These are phyloP conservation scores for Lindgomyces ingoldianus DNA, from an alignment of 495 filamentous ascomycete species.

Conservation along the genomic window DNA sequence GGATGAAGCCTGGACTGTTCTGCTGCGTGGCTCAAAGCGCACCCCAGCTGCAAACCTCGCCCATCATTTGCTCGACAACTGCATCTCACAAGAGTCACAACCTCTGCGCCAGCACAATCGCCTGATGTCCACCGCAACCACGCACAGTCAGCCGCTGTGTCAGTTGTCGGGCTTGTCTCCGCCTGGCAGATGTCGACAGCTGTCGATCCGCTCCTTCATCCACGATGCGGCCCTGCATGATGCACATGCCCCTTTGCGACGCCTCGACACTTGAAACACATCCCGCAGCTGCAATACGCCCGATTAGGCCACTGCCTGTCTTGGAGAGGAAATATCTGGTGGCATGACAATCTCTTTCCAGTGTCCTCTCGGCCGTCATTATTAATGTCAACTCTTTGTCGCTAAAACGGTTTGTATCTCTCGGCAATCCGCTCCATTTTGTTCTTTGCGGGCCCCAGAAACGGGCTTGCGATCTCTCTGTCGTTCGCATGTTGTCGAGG, in stretches of 20 bases:
- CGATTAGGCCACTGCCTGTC: not conserved
- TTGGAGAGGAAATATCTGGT: not conserved
- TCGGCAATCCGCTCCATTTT: too few species aligned
- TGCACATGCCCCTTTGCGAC: too few species aligned
- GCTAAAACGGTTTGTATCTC: not conserved
- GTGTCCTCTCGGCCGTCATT: constrained; percentile 4
- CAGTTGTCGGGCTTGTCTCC: not conserved
- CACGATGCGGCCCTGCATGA: too few species aligned
- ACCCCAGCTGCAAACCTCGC: too few species aligned
- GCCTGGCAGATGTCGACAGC: not conserved
- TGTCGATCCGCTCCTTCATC: not conserved
- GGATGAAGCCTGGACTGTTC: too few species aligned
- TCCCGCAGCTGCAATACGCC: constrained; percentile 8
- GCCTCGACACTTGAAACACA: too few species aligned
- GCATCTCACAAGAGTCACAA: too few species aligned
- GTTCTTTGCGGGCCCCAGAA: too few species aligned
- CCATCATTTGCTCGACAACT: too few species aligned
- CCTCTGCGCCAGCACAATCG: not conserved
- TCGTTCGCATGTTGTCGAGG: too few species aligned
- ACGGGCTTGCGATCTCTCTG: too few species aligned
- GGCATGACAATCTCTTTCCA: not conserved
- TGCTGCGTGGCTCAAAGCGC: not conserved
- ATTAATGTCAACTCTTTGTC: not conserved
- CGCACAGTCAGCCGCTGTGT: constrained; percentile 4
- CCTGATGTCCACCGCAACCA: not conserved